Conservation (phyloP, 768 basidiomycete genomes). For the Scleroderma bovista region DNA sequence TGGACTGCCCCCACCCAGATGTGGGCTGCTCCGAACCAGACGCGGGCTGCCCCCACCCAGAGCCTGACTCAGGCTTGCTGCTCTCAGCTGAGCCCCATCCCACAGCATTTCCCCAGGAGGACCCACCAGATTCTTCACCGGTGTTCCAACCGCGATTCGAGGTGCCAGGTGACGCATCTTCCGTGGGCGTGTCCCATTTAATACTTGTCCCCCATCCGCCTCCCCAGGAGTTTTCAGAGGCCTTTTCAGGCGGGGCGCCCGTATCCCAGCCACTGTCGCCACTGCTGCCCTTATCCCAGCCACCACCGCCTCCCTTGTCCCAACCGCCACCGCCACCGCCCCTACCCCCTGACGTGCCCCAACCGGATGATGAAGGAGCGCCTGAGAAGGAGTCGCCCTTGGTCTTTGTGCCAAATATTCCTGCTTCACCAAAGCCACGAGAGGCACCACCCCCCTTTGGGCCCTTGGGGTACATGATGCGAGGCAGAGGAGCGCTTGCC, state of each 20-base stretch:
- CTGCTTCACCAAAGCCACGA: not conserved
- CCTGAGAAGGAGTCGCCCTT: not conserved
- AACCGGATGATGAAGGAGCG: not conserved
- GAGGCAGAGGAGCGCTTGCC: constrained; percentile 11
- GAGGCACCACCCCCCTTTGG: constrained; percentile 14
- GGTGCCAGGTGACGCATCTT: not conserved
- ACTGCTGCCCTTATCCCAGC: too few relatives aligned
- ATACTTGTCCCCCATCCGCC: constrained; percentile 6
- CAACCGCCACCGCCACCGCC: constrained; percentile 1
- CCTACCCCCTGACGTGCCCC: not conserved
- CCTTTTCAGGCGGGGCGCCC: not conserved
- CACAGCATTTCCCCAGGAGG: constrained; percentile 1
- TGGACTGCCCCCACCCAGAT: not conserved
- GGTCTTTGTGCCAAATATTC: not conserved
- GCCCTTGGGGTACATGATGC: constrained; percentile 7
- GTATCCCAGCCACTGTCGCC: constrained; percentile 4
- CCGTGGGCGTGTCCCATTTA: not conserved
- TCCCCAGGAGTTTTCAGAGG: not conserved
- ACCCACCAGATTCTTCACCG: not conserved
- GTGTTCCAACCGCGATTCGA: not conserved
- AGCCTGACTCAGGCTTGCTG: not conserved
- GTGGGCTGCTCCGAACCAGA: not conserved
- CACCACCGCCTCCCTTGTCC: constrained; percentile 5
- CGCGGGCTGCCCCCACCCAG: not conserved
- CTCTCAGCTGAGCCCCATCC: not conserved